These are phyloP conservation scores for Penicillium glabrum DNA, from an alignment of 2,329 filamentous ascomycete genomes.

Conservation along the genomic window DNA sequence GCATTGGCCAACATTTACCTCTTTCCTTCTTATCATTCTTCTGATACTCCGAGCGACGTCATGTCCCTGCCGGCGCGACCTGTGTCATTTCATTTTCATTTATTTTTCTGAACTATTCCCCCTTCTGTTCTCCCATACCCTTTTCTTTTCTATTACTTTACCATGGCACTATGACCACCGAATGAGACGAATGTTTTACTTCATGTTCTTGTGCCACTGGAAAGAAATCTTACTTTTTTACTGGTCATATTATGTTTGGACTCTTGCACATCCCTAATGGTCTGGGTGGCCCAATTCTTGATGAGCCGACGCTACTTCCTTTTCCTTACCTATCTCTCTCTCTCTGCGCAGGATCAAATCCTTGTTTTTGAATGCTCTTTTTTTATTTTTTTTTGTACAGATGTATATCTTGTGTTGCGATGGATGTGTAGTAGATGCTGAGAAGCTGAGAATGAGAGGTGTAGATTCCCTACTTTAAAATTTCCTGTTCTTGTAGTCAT, in stretches of 20 bases:
- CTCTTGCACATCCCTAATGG: conserved; percentile 21
- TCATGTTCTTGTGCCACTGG: conserved; percentile 10
- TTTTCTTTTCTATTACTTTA: conserved; percentile 17
- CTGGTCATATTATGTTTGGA: conserved; percentile 18
- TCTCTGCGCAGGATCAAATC: not conserved
- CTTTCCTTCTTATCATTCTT: conserved; percentile 16
- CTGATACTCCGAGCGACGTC: conserved; percentile 22
- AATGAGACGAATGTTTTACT: conserved; percentile 21
- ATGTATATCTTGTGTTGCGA: conserved; percentile 9
- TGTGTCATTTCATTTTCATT: conserved; percentile 22
- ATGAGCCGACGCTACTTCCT: conserved; percentile 18
- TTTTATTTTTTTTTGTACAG: conserved; percentile 19
- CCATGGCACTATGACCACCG: conserved; percentile 21
- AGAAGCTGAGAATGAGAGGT: conserved; percentile 17
- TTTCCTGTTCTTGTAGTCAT: not conserved
- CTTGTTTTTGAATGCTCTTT: not conserved
- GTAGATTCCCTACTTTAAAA: conserved; percentile 11
- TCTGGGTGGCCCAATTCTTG: conserved; percentile 18
- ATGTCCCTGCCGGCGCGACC: conserved; percentile 4
- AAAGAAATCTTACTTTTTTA: conserved; percentile 16
- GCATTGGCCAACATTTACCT: conserved; percentile 19
- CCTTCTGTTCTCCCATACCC: conserved; percentile 30
- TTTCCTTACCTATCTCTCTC: conserved; percentile 1
- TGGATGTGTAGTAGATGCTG: conserved; percentile 5
- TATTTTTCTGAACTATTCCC: conserved; percentile 34